Evolutionary conservation across 129 eudicot genomes (phyloP).

Genomic region (Deinandra increscens): DNA sequence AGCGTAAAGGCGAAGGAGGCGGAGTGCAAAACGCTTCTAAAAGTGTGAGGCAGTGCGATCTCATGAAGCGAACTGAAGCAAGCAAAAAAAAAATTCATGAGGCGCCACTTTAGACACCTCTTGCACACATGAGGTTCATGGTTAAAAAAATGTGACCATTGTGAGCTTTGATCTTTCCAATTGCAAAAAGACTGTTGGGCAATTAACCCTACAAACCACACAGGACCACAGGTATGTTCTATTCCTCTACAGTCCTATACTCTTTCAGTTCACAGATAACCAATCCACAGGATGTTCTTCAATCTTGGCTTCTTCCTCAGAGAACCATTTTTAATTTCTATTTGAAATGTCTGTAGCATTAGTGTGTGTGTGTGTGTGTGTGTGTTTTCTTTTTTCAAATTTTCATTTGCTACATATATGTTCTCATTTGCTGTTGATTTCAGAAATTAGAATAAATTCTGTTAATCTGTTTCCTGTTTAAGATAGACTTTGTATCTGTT

Average conservation of each 20-base stretch:
- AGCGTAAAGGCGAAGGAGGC: no score
- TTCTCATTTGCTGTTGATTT: neutral
- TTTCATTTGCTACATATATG: neutral
- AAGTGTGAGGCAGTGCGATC: no score
- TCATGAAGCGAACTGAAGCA: no score
- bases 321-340: neutral
- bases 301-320: conserved; percentile 4
- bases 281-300: conserved; percentile 1
- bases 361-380: no score
- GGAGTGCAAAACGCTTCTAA: no score
- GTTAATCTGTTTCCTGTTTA: neutral
- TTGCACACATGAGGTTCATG: neutral
- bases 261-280: neutral
- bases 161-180: neutral
- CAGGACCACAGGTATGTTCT: no score
- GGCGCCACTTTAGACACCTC: neutral
- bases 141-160: neutral
- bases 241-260: neutral
- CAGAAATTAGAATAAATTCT: neutral
- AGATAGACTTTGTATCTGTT: neutral
- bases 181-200: neutral
- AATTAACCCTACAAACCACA: no score
- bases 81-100: neutral
- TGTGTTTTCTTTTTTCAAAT: no score
- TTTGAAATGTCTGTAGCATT: conserved; percentile 4